A percentile compares a stretch with the other conserved stretches of the same genome.
phyloP scores from a whole-genome alignment of 495 filamentous ascomycete genomes.

The Usnea hakonensis region DNA sequence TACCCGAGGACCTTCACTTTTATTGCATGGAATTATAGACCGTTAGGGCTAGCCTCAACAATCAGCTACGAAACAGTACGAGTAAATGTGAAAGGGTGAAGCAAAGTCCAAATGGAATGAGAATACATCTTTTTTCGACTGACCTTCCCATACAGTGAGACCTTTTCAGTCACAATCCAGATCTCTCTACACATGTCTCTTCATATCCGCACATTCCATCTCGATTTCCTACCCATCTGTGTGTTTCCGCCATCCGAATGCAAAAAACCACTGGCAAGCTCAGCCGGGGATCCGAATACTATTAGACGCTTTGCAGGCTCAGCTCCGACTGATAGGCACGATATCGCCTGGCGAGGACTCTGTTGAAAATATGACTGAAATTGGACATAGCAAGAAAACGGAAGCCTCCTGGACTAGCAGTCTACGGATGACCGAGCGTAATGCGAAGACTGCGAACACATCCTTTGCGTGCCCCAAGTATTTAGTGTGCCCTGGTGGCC shows the following conservation, averaged over 20 bases:
- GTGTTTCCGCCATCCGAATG: too few relatives aligned
- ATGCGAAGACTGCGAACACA: background rate
- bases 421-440: background rate
- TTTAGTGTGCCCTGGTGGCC: too few relatives aligned
- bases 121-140: background rate
- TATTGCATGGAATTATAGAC: background rate
- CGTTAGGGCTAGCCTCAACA: background rate
- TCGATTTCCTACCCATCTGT: background rate
- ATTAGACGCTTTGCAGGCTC: too few relatives aligned
- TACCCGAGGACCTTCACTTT: too few relatives aligned
- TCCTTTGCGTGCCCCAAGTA: too few relatives aligned
- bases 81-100: too few relatives aligned
- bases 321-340: background rate
- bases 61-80: too few relatives aligned
- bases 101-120: too few relatives aligned
- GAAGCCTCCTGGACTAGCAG: background rate
- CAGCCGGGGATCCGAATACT: too few relatives aligned
- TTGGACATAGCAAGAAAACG: background rate
- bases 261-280: too few relatives aligned
- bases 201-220: background rate
- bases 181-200: background rate
- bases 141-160: background rate
- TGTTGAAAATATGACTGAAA: background rate
- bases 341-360: background rate
- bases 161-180: background rate